Percentiles rank a stretch among this genome's conserved stretches.
These are phyloP conservation scores for Beta corolliflora DNA, from an alignment of 179 eudicot species.

Conservation along the genomic window DNA sequence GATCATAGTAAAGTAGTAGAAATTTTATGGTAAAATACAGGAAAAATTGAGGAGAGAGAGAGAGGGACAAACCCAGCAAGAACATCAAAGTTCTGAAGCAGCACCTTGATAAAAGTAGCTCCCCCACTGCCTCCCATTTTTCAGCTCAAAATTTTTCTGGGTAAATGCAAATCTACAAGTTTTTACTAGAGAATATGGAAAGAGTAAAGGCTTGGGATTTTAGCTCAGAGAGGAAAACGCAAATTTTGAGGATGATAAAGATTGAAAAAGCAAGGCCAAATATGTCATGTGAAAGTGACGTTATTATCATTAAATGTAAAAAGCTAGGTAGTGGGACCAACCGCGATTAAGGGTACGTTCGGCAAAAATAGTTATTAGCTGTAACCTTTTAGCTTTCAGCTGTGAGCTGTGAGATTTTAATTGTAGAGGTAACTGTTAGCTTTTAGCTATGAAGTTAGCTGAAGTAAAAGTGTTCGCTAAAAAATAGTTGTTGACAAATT, in stretches of 20 bases:
- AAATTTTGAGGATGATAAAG: neutral
- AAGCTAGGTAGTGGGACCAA: too few species aligned
- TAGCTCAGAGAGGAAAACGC: neutral
- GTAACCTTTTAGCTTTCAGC: too few species aligned
- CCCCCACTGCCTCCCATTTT: conserved; percentile 57
- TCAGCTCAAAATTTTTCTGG: neutral
- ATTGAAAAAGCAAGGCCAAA: neutral
- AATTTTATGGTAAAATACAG: neutral
- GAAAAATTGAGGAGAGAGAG: neutral
- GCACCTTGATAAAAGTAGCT: conserved; percentile 61
- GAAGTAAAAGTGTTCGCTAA: too few species aligned
- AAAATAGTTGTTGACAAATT: too few species aligned
- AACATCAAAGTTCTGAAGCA: conserved; percentile 68
- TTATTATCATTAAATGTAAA: too few species aligned
- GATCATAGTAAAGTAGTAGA: neutral
- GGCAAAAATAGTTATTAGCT: too few species aligned
- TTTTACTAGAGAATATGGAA: neutral
- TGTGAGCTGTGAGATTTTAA: too few species aligned
- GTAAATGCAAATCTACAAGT: neutral
- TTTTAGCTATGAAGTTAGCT: too few species aligned
- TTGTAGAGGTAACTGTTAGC: too few species aligned
- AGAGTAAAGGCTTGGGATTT: neutral
- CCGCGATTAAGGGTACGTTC: too few species aligned
- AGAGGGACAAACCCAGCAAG: conserved; percentile 73
- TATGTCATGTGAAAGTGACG: too few species aligned